Evolutionary conservation across 139 green algal species (phyloP).

Genomic region (Ostreobium quekettii): DNA sequence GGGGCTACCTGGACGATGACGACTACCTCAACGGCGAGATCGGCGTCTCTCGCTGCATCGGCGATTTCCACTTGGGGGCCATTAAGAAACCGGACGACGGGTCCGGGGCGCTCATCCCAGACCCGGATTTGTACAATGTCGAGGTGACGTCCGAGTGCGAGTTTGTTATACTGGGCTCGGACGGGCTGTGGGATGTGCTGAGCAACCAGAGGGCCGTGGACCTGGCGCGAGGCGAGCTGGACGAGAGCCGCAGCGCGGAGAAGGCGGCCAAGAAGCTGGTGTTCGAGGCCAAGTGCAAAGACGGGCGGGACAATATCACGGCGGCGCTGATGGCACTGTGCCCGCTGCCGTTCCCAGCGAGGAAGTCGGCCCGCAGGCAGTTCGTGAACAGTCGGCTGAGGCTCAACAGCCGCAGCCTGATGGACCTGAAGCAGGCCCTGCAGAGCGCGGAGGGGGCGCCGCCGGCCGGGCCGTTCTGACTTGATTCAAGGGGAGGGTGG

Average conservation of each 20-base stretch:
- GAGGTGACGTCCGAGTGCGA: background rate
- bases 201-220: background rate
- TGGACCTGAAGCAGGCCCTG: background rate
- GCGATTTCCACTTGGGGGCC: conserved; percentile 21
- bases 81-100: background rate
- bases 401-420: background rate
- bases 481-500: too few species aligned
- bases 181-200: background rate
- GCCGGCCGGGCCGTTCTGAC: too few species aligned
- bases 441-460: background rate
- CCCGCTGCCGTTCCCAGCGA: background rate
- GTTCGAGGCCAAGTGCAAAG: background rate
- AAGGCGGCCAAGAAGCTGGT: background rate
- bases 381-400: background rate
- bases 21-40: conserved; percentile 11
- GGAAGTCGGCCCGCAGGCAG: background rate
- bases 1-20: conserved; percentile 15
- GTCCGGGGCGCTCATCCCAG: background rate
- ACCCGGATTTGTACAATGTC: background rate
- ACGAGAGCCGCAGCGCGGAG: background rate
- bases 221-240: background rate
- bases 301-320: background rate
- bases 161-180: background rate
- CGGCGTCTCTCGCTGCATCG: conserved; percentile 2
- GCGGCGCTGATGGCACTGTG: background rate